Percentiles rank a stretch among this genome's conserved stretches.
These are phyloP conservation scores for Trypanosoma congolense DNA, from an alignment of 208 protist genomes.

Conservation along the genomic window DNA sequence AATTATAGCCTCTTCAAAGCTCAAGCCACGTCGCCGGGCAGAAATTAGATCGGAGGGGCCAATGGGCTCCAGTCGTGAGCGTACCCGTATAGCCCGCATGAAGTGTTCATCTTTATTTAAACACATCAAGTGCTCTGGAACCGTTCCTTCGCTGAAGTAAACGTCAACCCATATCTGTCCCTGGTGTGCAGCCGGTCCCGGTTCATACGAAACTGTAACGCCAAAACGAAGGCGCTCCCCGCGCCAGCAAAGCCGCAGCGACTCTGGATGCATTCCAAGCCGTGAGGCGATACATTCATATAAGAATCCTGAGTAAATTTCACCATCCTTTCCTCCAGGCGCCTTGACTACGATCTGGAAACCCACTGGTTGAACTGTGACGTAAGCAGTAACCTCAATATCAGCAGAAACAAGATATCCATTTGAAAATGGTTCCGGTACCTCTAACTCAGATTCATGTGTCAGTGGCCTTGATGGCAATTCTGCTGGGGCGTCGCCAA, in stretches of 20 bases:
- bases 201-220: slow-evolving; percentile 43
- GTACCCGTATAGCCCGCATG: slow-evolving; percentile 45
- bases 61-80: slow-evolving; percentile 34
- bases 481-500: background rate
- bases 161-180: slow-evolving; percentile 19
- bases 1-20: slow-evolving; percentile 60
- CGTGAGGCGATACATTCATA: slow-evolving; percentile 55
- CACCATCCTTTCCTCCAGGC: slow-evolving; percentile 5
- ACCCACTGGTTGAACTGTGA: slow-evolving; percentile 23
- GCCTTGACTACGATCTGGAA: slow-evolving; percentile 15
- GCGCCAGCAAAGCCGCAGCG: slow-evolving; percentile 48
- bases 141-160: slow-evolving; percentile 13
- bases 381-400: slow-evolving; percentile 20
- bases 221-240: slow-evolving; percentile 65
- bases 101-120: slow-evolving; percentile 41
- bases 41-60: slow-evolving; percentile 49
- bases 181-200: slow-evolving; percentile 18
- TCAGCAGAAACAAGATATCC: slow-evolving; percentile 10
- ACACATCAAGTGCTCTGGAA: slow-evolving; percentile 51
- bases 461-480: background rate
- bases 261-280: slow-evolving; percentile 56
- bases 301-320: slow-evolving; percentile 22
- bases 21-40: slow-evolving; percentile 45
- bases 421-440: background rate
- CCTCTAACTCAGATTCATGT: background rate